A percentile compares a stretch with the other conserved stretches of the same genome.
phyloP scores from a whole-genome alignment of 2,329 filamentous ascomycete genomes.

The Penicillium psychrosexuale region DNA sequence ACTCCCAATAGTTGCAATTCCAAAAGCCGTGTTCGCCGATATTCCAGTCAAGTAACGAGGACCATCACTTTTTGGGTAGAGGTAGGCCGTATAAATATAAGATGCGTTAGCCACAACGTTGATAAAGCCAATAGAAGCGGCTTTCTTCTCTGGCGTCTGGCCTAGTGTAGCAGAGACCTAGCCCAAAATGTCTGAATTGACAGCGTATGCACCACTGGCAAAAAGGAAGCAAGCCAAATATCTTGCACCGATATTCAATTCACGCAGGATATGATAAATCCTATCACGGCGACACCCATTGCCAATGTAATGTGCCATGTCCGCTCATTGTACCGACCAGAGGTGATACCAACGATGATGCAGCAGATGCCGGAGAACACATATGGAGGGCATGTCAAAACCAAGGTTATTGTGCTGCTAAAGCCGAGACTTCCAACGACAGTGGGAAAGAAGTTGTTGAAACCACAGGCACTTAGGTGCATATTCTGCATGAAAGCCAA shows the following conservation, averaged over 20 bases:
- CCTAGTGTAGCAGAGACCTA: conserved; percentile 40
- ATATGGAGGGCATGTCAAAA: conserved; percentile 40
- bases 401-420: conserved; percentile 46
- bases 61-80: conserved; percentile 17
- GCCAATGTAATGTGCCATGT: conserved; percentile 20
- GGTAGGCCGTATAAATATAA: conserved; percentile 36
- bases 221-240: conserved; percentile 27
- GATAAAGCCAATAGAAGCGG: conserved; percentile 38
- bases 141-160: conserved; percentile 42
- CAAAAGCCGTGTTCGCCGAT: conserved; percentile 4
- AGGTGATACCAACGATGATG: conserved; percentile 2
- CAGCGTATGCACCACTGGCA: conserved; percentile 22
- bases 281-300: conserved; percentile 16
- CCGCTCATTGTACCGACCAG: conserved; percentile 17
- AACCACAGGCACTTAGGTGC: conserved; percentile 44
- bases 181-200: conserved; percentile 39
- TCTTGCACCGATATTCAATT: conserved; percentile 18
- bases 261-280: conserved; percentile 19
- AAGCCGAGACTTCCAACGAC: conserved; percentile 48
- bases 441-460: conserved; percentile 44
- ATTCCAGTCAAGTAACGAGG: conserved; percentile 11
- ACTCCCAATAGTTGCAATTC: conserved; percentile 4
- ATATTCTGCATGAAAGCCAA: conserved; percentile 47
- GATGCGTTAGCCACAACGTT: conserved; percentile 37
- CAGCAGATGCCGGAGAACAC: conserved; percentile 6